A percentile compares a stretch with the other conserved stretches of the same genome.
Conservation (phyloP, 192 early-diverging fungal species). For the Phycomyces nitens region DNA sequence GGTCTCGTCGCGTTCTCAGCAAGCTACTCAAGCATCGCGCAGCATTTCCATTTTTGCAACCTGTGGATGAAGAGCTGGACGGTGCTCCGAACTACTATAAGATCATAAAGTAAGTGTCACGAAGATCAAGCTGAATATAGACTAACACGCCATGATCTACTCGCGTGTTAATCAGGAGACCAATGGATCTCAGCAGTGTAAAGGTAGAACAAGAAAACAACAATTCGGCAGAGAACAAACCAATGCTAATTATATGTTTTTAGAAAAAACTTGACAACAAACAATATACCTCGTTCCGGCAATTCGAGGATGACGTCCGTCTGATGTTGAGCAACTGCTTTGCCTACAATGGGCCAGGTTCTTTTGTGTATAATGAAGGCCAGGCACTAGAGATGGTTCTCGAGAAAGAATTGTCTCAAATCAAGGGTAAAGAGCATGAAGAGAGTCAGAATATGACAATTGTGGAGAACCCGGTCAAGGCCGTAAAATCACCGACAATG, state of each 20-base stretch:
- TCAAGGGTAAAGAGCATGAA: conserved; percentile 29
- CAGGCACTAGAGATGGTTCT: conserved; percentile 48
- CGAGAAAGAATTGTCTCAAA: conserved; percentile 41
- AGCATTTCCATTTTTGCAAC: conserved; percentile 55
- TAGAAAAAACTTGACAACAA: conserved; percentile 38
- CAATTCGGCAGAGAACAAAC: not conserved
- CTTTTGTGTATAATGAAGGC: conserved; percentile 61
- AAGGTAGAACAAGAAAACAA: conserved; percentile 17
- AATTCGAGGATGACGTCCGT: conserved; percentile 51
- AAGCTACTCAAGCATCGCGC: conserved; percentile 45
- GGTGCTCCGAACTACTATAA: conserved; percentile 63
- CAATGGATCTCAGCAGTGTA: conserved; percentile 56
- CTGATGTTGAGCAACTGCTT: conserved; percentile 57
- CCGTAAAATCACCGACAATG: conserved; percentile 16
- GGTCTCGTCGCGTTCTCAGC: conserved; percentile 36
- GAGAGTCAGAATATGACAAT: conserved; percentile 46
- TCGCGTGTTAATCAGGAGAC: conserved; percentile 31
- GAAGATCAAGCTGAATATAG: conserved; percentile 26
- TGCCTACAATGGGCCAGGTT: conserved; percentile 58
- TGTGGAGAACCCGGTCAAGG: conserved; percentile 37
- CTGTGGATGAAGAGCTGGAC: conserved; percentile 56
- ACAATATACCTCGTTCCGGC: conserved; percentile 36
- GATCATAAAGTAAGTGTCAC: conserved; percentile 37
- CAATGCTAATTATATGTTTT: not conserved
- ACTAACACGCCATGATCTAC: conserved; percentile 23